These are phyloP conservation scores for Helotiales sp. DNA, from an alignment of 2,329 filamentous ascomycete genomes.

Conservation along the genomic window DNA sequence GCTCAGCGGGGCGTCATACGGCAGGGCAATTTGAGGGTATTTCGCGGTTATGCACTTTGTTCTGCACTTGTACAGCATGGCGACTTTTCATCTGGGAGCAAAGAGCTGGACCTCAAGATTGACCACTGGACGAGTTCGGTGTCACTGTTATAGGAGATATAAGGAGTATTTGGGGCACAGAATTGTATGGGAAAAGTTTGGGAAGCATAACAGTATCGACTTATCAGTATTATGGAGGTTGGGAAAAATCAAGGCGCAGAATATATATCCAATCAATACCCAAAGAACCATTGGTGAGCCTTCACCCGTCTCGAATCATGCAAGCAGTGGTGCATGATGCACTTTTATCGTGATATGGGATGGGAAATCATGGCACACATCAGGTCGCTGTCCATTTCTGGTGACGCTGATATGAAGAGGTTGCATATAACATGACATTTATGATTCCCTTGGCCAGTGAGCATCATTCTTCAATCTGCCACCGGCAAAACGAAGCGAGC, in stretches of 20 bases:
- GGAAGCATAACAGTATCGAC: slow-evolving; percentile 9
- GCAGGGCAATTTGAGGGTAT: slow-evolving; percentile 1
- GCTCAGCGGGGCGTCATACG: slow-evolving; percentile 24
- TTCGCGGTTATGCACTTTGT: slow-evolving; percentile 4
- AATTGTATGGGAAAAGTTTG: slow-evolving; percentile 4
- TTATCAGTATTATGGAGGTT: slow-evolving; percentile 3
- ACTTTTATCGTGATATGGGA: neutral
- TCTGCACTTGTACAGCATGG: slow-evolving; percentile 8
- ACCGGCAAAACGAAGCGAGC: slow-evolving; percentile 1
- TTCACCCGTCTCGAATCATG: neutral
- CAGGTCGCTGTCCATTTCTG: neutral
- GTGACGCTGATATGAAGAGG: slow-evolving; percentile 6
- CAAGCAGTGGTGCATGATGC: neutral
- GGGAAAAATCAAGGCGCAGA: slow-evolving; percentile 9
- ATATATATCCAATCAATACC: slow-evolving; percentile 17
- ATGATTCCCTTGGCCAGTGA: slow-evolving; percentile 2
- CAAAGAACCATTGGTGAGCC: neutral
- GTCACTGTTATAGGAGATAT: slow-evolving; percentile 3
- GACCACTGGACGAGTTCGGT: slow-evolving; percentile 3
- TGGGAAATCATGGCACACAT: neutral
- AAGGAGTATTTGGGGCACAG: slow-evolving; percentile 1
- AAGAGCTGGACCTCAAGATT: slow-evolving; percentile 21
- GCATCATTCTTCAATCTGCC: slow-evolving; percentile 1
- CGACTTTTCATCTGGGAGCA: slow-evolving; percentile 1
- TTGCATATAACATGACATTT: slow-evolving; percentile 4